Base-by-base conservation (phyloP, 352 stramenopile genomes). In the Globisporangium yorkense region DNA sequence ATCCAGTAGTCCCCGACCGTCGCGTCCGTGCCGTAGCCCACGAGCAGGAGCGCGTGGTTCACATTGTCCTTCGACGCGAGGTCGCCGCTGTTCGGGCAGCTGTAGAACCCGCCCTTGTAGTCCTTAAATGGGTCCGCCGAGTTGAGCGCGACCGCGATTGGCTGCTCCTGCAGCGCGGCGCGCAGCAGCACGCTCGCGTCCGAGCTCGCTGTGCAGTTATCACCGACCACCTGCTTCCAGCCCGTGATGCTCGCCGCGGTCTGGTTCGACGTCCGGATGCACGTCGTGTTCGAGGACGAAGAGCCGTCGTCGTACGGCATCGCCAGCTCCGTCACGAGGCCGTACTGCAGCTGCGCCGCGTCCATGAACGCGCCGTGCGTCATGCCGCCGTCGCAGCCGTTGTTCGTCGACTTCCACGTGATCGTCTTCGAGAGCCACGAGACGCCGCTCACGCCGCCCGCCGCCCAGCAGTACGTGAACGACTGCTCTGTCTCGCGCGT, bases 301-400 rank as follows among this genome's bases (percentile, higher is more conserved):
- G 50, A 39, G 2, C 44, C 43, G 46, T 65, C 59, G 37, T 79
- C 67, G 66, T 92, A 92, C 9, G 82, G 82, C 77, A 89, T 84
- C 39, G 73, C 72, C 35, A 92, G 72, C 48, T 85, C 77, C 24
- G 80, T 82, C 33, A 89, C 59, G 2, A 92, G 75, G n/a, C 78
- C 73, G 62, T 77, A 82, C 13, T 70, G 56, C 27, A 78, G 74
- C 62, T 84, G 70, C 5, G 77, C 80, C 0, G 82, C 80, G 45
- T 92, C 82, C 46, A 84, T 80, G 57, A 92, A 88, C 24, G 82
- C 82, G 12, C 81, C 81, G 57, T 92, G 82, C 15, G 82, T 92
- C 82, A 92, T 92, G 24, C 82, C 82, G 57, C 82, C 82, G 40
- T 89, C 77, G 31, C 82, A 92, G n/a, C 78, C 80, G 24, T 88